Evolutionary conservation across 2,329 filamentous ascomycete species (phyloP).

Genomic region (Fusarium keratoplasticum): DNA sequence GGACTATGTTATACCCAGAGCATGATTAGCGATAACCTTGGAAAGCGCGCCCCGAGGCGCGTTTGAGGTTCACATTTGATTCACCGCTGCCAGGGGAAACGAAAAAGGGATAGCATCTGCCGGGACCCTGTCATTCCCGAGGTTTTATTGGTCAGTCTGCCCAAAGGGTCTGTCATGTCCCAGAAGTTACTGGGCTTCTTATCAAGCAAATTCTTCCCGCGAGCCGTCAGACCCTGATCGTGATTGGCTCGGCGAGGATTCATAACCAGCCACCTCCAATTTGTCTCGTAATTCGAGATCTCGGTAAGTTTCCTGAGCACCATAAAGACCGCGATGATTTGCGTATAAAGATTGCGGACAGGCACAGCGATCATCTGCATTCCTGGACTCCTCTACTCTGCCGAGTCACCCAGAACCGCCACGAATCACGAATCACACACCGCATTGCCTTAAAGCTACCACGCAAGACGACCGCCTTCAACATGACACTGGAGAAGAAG

Average conservation of each 20-base stretch:
- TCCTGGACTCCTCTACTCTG: too few species aligned
- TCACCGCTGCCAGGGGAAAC: too few species aligned
- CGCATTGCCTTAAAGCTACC: not conserved
- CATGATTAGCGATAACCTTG: not conserved
- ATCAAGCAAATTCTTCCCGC: not conserved
- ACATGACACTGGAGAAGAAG: not conserved
- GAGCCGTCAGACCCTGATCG: too few species aligned
- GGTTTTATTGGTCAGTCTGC: conserved; percentile 1
- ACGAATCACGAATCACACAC: not conserved
- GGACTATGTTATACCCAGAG: not conserved
- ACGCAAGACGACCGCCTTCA: not conserved
- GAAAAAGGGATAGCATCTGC: too few species aligned
- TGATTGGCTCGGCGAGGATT: not conserved
- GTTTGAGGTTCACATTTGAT: too few species aligned
- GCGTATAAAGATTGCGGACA: not conserved
- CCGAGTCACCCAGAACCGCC: not conserved
- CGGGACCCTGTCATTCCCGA: conserved; percentile 9
- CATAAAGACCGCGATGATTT: not conserved
- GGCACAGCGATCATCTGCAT: not conserved
- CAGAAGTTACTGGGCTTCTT: too few species aligned
- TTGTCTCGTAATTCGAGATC: too few species aligned
- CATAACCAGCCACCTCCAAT: too few species aligned
- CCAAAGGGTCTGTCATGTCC: too few species aligned
- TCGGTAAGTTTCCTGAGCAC: too few species aligned
- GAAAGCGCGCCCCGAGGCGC: too few species aligned